Percentiles rank a stretch among this genome's conserved stretches.
Evolutionary conservation across 352 stramenopile species (phyloP).

Genomic region (Phytopythium mirpurense): DNA sequence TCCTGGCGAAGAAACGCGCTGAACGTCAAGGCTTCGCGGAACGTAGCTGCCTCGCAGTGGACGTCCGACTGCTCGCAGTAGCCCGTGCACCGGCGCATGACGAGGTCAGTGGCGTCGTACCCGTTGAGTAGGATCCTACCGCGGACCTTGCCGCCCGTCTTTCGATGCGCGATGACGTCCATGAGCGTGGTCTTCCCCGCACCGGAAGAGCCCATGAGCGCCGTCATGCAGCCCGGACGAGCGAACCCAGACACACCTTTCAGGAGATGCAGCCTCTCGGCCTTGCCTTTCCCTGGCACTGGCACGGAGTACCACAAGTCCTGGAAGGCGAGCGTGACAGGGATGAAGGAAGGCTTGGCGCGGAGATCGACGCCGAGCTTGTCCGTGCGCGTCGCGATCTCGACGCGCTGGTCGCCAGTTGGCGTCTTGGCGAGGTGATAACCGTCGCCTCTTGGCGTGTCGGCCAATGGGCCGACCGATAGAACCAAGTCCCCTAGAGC

Average conservation of each 20-base stretch:
- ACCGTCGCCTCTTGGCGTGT: not conserved
- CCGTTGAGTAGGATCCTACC: conserved; percentile 56
- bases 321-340: conserved; percentile 36
- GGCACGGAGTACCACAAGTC: conserved; percentile 35
- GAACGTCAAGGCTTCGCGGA: conserved; percentile 87
- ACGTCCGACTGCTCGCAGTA: conserved; percentile 53
- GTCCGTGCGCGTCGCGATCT: conserved; percentile 9
- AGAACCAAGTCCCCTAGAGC: not conserved
- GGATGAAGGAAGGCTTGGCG: conserved; percentile 18
- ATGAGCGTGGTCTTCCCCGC: conserved; percentile 32
- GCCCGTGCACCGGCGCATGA: conserved; percentile 37
- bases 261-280: conserved; percentile 66
- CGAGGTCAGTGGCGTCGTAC: conserved; percentile 33
- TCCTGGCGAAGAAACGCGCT: conserved; percentile 74
- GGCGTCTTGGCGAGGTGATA: conserved; percentile 26
- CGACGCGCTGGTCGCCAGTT: conserved; percentile 10
- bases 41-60: conserved; percentile 58
- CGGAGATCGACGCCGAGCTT: conserved; percentile 8
- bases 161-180: conserved; percentile 33
- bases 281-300: conserved; percentile 22
- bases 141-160: conserved; percentile 21
- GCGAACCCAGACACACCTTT: conserved; percentile 64
- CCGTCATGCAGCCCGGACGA: conserved; percentile 41
- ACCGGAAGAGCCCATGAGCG: conserved; percentile 58
- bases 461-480: not conserved